Evolutionary conservation across 768 basidiomycete species (phyloP).

Genomic region (Rubroboletus pulcherrimus): DNA sequence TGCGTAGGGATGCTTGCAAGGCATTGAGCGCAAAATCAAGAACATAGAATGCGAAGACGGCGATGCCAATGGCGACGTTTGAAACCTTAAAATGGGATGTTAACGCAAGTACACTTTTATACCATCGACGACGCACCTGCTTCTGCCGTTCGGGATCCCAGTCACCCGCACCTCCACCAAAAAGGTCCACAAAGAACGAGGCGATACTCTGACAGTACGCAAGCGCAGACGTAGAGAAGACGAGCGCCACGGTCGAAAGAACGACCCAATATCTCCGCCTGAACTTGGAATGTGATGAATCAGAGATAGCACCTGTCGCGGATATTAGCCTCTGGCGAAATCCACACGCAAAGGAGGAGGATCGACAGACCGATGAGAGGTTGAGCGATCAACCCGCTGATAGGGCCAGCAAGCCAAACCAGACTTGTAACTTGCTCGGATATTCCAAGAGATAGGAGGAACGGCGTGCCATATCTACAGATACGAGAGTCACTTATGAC

Average conservation of each 20-base stretch:
- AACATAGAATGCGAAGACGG: constrained; percentile 86
- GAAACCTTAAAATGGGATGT: constrained; percentile 44
- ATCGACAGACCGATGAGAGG: constrained; percentile 82
- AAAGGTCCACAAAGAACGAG: constrained; percentile 68
- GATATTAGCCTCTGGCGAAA: constrained; percentile 3
- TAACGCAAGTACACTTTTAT: not conserved
- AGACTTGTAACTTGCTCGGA: constrained; percentile 89
- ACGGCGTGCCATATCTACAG: constrained; percentile 90
- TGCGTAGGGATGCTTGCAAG: constrained; percentile 86
- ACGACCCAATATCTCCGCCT: constrained; percentile 90
- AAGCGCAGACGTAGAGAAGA: constrained; percentile 70
- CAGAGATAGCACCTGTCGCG: constrained; percentile 82
- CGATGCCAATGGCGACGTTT: constrained; percentile 76
- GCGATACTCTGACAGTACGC: constrained; percentile 82
- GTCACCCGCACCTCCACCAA: constrained; percentile 73
- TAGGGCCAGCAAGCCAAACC: constrained; percentile 94
- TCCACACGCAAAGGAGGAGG: not conserved
- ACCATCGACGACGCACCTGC: constrained; percentile 41
- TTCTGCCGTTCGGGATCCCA: constrained; percentile 77
- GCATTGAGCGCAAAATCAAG: constrained; percentile 98
- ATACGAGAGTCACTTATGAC: constrained; percentile 1
- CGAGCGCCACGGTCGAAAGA: constrained; percentile 79
- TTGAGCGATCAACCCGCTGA: constrained; percentile 92
- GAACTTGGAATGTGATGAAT: constrained; percentile 87
- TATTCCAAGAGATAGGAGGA: constrained; percentile 74